These are phyloP conservation scores for Citrus unshiu DNA, from an alignment of 345 rosid species.

Conservation along the genomic window DNA sequence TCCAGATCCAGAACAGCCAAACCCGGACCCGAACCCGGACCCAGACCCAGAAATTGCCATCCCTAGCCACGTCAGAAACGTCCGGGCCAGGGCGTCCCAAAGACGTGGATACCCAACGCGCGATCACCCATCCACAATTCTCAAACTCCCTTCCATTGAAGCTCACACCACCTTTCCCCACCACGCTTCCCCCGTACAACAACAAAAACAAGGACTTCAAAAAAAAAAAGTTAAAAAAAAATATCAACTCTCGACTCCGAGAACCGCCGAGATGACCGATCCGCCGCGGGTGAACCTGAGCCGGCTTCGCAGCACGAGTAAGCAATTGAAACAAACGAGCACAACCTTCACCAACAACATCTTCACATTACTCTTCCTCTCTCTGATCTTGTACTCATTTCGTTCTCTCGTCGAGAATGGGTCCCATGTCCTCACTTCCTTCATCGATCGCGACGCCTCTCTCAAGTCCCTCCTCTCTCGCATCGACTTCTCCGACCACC, in stretches of 20 bases:
- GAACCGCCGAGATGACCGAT: slow-evolving; percentile 56
- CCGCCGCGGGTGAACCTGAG: slow-evolving; percentile 49
- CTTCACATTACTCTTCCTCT: slow-evolving; percentile 61
- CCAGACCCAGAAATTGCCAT: too few species aligned
- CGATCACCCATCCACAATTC: background rate
- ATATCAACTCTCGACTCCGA: background rate
- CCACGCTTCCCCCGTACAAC: background rate
- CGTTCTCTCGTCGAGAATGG: slow-evolving; percentile 75
- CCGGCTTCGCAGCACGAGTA: slow-evolving; percentile 62
- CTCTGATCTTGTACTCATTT: slow-evolving; percentile 75
- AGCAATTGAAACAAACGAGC: slow-evolving; percentile 50
- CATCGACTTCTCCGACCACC: slow-evolving; percentile 47
- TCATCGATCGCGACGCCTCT: slow-evolving; percentile 85
- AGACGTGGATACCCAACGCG: background rate
- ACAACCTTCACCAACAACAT: slow-evolving; percentile 45
- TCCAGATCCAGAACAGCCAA: too few species aligned
- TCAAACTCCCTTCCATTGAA: background rate
- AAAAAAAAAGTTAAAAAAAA: background rate
- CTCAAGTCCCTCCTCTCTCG: slow-evolving; percentile 83
- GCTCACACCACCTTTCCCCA: background rate
- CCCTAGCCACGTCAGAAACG: too few species aligned
- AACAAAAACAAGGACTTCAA: slow-evolving; percentile 10
- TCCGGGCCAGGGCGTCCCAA: background rate
- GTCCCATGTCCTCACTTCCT: slow-evolving; percentile 55
- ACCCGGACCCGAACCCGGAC: too few species aligned